These are phyloP conservation scores for Hanseniaspora lindneri DNA, from an alignment of 805 yeast species.

Conservation along the genomic window DNA sequence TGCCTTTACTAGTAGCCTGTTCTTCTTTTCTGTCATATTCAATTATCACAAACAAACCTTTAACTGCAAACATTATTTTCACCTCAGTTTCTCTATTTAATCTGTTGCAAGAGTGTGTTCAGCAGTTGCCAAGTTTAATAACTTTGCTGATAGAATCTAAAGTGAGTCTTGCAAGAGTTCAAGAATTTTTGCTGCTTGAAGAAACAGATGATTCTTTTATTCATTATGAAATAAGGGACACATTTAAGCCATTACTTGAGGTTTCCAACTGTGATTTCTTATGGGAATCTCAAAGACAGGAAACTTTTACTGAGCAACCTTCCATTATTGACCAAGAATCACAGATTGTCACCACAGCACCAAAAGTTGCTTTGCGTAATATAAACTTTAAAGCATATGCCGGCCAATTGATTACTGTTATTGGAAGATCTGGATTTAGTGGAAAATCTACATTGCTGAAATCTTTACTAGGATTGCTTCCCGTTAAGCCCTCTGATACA, in stretches of 20 bases:
- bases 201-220: constrained; percentile 35
- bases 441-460: constrained; percentile 52
- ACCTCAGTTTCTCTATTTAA: constrained; percentile 55
- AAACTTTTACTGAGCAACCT: not conserved
- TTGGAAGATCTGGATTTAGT: constrained; percentile 55
- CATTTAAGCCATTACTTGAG: constrained; percentile 29
- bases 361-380: constrained; percentile 37
- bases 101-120: constrained; percentile 46
- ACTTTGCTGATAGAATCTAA: constrained; percentile 47
- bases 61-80: constrained; percentile 56
- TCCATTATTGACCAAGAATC: not conserved
- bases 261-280: constrained; percentile 42
- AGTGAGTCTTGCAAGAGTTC: constrained; percentile 46
- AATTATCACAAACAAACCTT: constrained; percentile 34
- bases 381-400: constrained; percentile 39
- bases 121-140: constrained; percentile 45
- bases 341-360: constrained; percentile 29
- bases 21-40: constrained; percentile 48
- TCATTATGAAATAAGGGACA: constrained; percentile 21
- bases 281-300: constrained; percentile 31
- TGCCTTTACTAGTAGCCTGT: constrained; percentile 55
- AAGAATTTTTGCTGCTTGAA: constrained; percentile 37
- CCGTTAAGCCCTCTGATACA: constrained; percentile 21
- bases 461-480: constrained; percentile 44
- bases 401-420: constrained; percentile 46